phyloP scores from a whole-genome alignment of 2,329 filamentous ascomycete species.

The Curvularia hawaiiensis region DNA sequence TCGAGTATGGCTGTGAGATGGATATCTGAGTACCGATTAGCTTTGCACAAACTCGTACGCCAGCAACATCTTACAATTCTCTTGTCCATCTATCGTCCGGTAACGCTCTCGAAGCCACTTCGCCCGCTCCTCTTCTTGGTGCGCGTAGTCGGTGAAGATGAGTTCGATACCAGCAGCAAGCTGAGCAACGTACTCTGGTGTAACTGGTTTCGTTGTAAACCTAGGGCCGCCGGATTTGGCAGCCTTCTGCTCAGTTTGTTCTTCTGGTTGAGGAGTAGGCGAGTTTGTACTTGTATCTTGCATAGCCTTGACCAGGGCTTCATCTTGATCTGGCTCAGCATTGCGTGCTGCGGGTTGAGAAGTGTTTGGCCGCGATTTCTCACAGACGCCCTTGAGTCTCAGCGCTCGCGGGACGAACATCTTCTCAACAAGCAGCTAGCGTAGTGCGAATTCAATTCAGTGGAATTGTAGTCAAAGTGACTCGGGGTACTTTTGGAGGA shows the following conservation, averaged over 20 bases:
- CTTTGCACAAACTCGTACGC: neutral
- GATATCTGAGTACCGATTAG: conserved; percentile 29
- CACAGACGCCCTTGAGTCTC: conserved; percentile 39
- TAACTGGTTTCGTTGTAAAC: conserved; percentile 27
- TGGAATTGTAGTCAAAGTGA: neutral
- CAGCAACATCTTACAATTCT: conserved; percentile 27
- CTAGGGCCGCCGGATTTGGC: conserved; percentile 25
- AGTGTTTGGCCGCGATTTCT: conserved; percentile 19
- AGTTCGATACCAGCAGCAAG: conserved; percentile 40
- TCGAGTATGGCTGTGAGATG: conserved; percentile 41
- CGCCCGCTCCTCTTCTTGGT: conserved; percentile 31
- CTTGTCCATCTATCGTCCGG: conserved; percentile 30
- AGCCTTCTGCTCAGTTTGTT: conserved; percentile 15
- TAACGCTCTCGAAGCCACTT: conserved; percentile 36
- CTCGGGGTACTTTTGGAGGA: neutral
- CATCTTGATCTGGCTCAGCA: conserved; percentile 20
- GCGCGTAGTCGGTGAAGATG: conserved; percentile 46
- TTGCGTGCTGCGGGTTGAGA: conserved; percentile 9
- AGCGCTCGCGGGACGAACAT: conserved; percentile 45
- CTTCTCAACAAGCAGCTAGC: neutral
- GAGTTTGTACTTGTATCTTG: conserved; percentile 31
- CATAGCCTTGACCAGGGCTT: conserved; percentile 32
- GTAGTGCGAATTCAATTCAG: neutral
- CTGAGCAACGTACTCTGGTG: conserved; percentile 37
- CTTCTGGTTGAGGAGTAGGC: conserved; percentile 19